Percentiles rank a stretch among this genome's conserved stretches.
phyloP scores from a whole-genome alignment of 768 basidiomycete genomes.

The Termitomyces sp. region DNA sequence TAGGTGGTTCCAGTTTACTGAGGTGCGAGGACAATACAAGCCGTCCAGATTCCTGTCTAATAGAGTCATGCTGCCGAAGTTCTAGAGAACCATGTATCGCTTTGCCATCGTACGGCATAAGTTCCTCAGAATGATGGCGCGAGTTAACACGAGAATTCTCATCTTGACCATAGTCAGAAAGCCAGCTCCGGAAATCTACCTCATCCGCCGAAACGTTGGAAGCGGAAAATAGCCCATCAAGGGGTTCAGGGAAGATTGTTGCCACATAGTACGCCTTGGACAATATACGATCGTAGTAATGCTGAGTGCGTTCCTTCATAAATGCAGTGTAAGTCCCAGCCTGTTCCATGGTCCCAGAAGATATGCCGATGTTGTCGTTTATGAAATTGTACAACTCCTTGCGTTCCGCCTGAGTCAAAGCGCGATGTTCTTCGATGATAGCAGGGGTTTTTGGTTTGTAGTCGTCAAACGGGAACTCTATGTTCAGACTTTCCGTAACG shows the following conservation, averaged over 20 bases:
- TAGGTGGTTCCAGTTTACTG: neutral
- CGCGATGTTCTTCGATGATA: constrained; percentile 24
- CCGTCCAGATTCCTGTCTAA: neutral
- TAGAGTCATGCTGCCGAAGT: neutral
- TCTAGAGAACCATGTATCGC: neutral
- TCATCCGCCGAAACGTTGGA: constrained; percentile 12
- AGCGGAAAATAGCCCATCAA: neutral
- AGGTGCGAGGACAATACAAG: neutral
- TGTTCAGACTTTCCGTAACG: neutral
- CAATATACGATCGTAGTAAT: constrained; percentile 43
- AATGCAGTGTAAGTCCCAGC: constrained; percentile 48
- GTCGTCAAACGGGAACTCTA: constrained; percentile 1
- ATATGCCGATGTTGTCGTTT: constrained; percentile 43
- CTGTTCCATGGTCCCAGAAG: constrained; percentile 43
- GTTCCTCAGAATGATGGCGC: neutral
- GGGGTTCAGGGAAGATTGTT: neutral
- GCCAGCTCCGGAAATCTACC: constrained; percentile 28
- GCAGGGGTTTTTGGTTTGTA: constrained; percentile 14
- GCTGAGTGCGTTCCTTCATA: constrained; percentile 45
- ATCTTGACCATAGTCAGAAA: constrained; percentile 16
- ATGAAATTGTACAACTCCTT: constrained; percentile 48
- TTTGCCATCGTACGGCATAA: neutral
- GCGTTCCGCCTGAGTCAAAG: constrained; percentile 44
- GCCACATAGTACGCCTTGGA: constrained; percentile 8
- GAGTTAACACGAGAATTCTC: neutral